Evolutionary conservation across 2,329 filamentous ascomycete genomes (phyloP).

Genomic region (Scolecobasidium constrictum): DNA sequence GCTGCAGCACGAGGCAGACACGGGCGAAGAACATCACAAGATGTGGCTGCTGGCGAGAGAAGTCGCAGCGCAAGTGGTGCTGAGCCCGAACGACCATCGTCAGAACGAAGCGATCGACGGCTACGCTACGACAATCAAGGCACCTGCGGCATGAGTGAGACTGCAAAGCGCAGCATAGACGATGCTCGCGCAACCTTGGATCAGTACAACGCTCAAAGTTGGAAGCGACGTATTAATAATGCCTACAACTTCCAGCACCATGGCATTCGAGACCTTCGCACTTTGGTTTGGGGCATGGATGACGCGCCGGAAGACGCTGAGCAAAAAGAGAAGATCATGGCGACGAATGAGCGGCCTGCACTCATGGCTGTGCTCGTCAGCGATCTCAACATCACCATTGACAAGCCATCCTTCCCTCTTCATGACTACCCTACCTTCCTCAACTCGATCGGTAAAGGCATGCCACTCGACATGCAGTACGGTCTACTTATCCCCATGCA

Average conservation of each 20-base stretch:
- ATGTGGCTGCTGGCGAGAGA: constrained; percentile 15
- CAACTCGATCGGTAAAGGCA: constrained; percentile 86
- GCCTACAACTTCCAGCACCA: constrained; percentile 58
- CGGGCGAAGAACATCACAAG: constrained; percentile 23
- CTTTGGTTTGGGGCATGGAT: constrained; percentile 71
- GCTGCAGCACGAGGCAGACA: constrained; percentile 31
- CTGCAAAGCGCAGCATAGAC: constrained; percentile 59
- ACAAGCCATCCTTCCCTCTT: constrained; percentile 87
- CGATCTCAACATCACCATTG: constrained; percentile 74
- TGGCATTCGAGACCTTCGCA: constrained; percentile 68
- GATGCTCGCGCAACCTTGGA: constrained; percentile 69
- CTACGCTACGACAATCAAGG: constrained; percentile 70
- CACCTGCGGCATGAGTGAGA: constrained; percentile 59
- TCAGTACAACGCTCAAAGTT: constrained; percentile 75
- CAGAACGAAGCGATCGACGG: constrained; percentile 31
- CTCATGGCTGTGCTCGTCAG: constrained; percentile 71
- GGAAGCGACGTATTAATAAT: constrained; percentile 82
- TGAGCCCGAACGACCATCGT: background rate
- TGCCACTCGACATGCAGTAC: constrained; percentile 86
- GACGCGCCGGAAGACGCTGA: constrained; percentile 71
- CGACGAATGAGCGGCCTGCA: constrained; percentile 73
- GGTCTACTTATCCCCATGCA: constrained; percentile 82
- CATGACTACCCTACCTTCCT: constrained; percentile 74
- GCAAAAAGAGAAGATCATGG: constrained; percentile 74
- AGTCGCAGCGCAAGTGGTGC: constrained; percentile 8